phyloP scores from a whole-genome alignment of 2,329 filamentous ascomycete species.

The Fusarium tuaranense region DNA sequence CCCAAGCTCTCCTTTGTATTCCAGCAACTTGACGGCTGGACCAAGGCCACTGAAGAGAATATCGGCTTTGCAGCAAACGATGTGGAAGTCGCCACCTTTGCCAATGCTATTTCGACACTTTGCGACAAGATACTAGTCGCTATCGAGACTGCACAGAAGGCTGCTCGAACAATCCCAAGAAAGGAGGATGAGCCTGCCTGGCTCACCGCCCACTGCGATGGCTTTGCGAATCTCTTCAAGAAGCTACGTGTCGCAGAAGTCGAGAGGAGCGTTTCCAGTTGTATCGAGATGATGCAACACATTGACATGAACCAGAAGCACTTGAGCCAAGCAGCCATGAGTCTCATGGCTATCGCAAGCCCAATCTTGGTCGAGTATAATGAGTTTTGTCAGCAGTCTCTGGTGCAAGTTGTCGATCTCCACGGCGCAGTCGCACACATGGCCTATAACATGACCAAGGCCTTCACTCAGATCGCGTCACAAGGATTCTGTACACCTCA shows the following conservation, averaged over 20 bases:
- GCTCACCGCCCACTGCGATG: constrained; percentile 59
- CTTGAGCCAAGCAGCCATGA: constrained; percentile 46
- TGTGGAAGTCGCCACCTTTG: constrained; percentile 59
- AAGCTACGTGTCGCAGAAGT: constrained; percentile 71
- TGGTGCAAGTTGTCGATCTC: constrained; percentile 70
- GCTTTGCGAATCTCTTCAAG: constrained; percentile 64
- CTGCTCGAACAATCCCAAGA: constrained; percentile 55
- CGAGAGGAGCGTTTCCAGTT: constrained; percentile 53
- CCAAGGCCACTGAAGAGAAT: constrained; percentile 49
- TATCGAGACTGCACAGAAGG: constrained; percentile 77
- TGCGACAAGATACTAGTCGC: constrained; percentile 83
- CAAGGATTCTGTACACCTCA: constrained; percentile 93
- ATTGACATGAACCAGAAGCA: constrained; percentile 46
- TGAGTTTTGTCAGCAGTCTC: constrained; percentile 67
- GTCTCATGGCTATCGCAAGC: constrained; percentile 51
- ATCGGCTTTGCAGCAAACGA: constrained; percentile 15
- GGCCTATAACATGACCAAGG: constrained; percentile 79
- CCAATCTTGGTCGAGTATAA: constrained; percentile 84
- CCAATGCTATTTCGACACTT: constrained; percentile 70
- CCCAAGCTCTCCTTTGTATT: constrained; percentile 74
- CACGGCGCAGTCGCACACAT: constrained; percentile 81
- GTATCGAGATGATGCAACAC: constrained; percentile 52
- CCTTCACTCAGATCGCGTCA: constrained; percentile 81
- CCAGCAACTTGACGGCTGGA: constrained; percentile 75
- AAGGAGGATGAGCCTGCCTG: constrained; percentile 53